Conservation (phyloP, 768 basidiomycete genomes). For the Trichaptum fuscoviolaceum region DNA sequence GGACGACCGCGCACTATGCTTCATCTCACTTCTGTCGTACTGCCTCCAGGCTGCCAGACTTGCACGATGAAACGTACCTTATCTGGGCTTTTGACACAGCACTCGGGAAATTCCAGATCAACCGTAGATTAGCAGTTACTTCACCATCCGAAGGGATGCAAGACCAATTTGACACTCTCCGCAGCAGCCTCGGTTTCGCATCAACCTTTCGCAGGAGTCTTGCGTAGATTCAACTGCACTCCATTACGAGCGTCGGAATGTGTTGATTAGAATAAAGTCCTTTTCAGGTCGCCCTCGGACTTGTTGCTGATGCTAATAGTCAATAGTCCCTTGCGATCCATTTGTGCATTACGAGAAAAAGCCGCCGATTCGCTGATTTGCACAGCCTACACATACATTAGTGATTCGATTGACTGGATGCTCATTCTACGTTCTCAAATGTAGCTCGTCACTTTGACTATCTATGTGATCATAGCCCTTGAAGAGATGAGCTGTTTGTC, state of each 20-base stretch:
- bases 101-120: not conserved
- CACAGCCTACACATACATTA: no score
- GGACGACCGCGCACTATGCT: not conserved
- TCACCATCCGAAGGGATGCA: not conserved
- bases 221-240: not conserved
- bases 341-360: no score
- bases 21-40: not conserved
- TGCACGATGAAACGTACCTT: not conserved
- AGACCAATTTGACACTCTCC: not conserved
- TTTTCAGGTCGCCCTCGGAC: no score
- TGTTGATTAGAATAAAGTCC: not conserved
- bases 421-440: no score
- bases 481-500: no score
- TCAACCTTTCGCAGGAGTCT: not conserved
- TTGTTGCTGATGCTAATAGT: no score
- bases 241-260: not conserved
- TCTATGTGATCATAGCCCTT: no score
- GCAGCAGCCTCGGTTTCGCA: not conserved
- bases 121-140: not conserved
- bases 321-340: no score
- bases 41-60: not conserved
- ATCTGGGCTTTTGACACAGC: not conserved
- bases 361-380: no score
- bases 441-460: no score
- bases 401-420: no score